phyloP scores from a whole-genome alignment of 2,329 filamentous ascomycete genomes.

The Fusarium marasasianum region DNA sequence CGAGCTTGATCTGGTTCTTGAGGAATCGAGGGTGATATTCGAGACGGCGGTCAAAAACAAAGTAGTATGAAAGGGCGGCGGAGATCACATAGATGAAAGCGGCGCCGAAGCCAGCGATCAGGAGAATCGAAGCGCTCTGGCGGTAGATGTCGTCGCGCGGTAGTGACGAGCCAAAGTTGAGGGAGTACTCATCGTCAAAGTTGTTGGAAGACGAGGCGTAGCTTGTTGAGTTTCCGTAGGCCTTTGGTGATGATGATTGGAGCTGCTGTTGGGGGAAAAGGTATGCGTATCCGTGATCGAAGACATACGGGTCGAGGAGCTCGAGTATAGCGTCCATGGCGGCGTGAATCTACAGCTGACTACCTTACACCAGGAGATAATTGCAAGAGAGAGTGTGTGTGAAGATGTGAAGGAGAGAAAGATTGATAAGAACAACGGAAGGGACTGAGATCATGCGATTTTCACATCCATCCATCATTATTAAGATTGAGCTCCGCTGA shows the following conservation, averaged over 20 bases:
- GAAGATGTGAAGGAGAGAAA: neutral
- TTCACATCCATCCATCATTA: conserved; percentile 8
- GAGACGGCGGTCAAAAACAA: conserved; percentile 63
- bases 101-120: conserved; percentile 52
- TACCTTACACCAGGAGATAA: neutral
- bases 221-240: conserved; percentile 25
- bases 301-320: conserved; percentile 52
- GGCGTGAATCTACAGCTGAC: neutral
- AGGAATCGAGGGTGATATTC: conserved; percentile 59
- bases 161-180: conserved; percentile 45
- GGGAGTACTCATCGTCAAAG: conserved; percentile 28
- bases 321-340: conserved; percentile 53
- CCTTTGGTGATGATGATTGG: conserved; percentile 2
- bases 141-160: conserved; percentile 54
- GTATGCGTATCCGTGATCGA: conserved; percentile 54
- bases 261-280: conserved; percentile 44
- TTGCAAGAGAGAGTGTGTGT: neutral
- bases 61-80: conserved; percentile 75
- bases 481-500: conserved; percentile 24
- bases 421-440: conserved; percentile 15
- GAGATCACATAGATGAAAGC: conserved; percentile 69
- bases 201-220: conserved; percentile 16
- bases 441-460: conserved; percentile 16
- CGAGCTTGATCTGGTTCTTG: conserved; percentile 57
- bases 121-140: conserved; percentile 50